Evolutionary conservation across 768 basidiomycete genomes (phyloP).

Genomic region (Asterophora lycoperdoides): DNA sequence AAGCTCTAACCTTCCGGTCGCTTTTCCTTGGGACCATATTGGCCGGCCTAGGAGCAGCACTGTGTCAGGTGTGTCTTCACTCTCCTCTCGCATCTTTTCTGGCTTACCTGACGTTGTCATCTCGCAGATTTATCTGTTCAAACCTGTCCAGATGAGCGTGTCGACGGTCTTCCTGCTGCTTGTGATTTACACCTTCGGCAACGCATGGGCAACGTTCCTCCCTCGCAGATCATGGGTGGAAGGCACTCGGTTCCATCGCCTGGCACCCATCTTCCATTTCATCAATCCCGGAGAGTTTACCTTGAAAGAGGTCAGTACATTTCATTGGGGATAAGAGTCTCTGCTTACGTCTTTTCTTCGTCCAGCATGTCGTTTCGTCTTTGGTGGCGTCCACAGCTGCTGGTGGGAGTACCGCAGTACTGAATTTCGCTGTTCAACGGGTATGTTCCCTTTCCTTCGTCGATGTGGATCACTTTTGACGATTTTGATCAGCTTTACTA

Average conservation of each 20-base stretch:
- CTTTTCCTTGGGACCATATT: slow-evolving; percentile 51
- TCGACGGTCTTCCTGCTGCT: slow-evolving; percentile 57
- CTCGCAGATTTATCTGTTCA: slow-evolving; percentile 53
- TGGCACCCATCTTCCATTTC: slow-evolving; percentile 39
- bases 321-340: no score
- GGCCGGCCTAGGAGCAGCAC: slow-evolving; percentile 54
- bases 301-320: slow-evolving; percentile 48
- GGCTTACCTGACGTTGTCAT: background rate
- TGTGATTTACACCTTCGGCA: slow-evolving; percentile 47
- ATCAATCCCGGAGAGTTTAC: slow-evolving; percentile 56
- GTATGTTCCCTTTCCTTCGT: slow-evolving; percentile 24
- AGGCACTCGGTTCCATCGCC: slow-evolving; percentile 38
- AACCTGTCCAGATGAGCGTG: slow-evolving; percentile 48
- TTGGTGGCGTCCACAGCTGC: slow-evolving; percentile 56
- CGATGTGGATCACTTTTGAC: background rate
- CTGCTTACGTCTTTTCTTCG: background rate
- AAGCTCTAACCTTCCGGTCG: slow-evolving; percentile 53
- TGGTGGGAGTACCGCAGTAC: slow-evolving; percentile 47
- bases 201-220: slow-evolving; percentile 45
- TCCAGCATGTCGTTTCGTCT: slow-evolving; percentile 53
- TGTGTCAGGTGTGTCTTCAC: slow-evolving; percentile 51
- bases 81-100: background rate
- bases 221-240: slow-evolving; percentile 39
- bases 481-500: slow-evolving; percentile 48
- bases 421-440: slow-evolving; percentile 58